These are phyloP conservation scores for Bryoglossum gracile DNA, from an alignment of 495 filamentous ascomycete genomes.

Conservation along the genomic window DNA sequence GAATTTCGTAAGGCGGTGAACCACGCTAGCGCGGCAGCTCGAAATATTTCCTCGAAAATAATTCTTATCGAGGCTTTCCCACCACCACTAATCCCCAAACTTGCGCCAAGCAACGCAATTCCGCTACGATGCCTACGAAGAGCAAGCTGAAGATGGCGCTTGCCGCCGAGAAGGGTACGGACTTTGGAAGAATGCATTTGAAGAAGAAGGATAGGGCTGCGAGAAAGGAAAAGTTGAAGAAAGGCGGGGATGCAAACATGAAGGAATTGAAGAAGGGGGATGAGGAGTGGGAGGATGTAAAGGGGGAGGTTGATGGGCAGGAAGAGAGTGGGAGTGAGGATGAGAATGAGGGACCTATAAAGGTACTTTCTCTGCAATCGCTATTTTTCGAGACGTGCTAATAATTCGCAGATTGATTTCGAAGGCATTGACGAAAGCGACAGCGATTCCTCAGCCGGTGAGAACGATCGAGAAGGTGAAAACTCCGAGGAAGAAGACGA, in stretches of 20 bases:
- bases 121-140: constrained; percentile 48
- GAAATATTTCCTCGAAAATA: constrained; percentile 15
- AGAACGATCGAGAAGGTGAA: constrained; percentile 26
- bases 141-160: constrained; percentile 61
- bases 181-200: constrained; percentile 59
- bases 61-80: constrained; percentile 2
- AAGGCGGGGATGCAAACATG: constrained; percentile 39
- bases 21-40: background rate
- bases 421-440: constrained; percentile 32
- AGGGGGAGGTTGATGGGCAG: constrained; percentile 26
- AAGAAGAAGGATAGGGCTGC: constrained; percentile 41
- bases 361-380: constrained; percentile 7
- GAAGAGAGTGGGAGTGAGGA: constrained; percentile 30
- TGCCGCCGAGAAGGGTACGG: constrained; percentile 57
- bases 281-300: constrained; percentile 15
- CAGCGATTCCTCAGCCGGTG: constrained; percentile 28
- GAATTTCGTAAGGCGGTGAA: constrained; percentile 11
- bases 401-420: constrained; percentile 26
- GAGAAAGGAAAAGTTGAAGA: constrained; percentile 36
- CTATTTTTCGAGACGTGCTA: background rate
- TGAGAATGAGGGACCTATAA: constrained; percentile 7
- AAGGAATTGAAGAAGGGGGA: constrained; percentile 30
- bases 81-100: constrained; percentile 3
- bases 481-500: constrained; percentile 40
- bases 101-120: background rate